Conservation (phyloP, 495 filamentous ascomycete species). For the Daldinia bambusicola region DNA sequence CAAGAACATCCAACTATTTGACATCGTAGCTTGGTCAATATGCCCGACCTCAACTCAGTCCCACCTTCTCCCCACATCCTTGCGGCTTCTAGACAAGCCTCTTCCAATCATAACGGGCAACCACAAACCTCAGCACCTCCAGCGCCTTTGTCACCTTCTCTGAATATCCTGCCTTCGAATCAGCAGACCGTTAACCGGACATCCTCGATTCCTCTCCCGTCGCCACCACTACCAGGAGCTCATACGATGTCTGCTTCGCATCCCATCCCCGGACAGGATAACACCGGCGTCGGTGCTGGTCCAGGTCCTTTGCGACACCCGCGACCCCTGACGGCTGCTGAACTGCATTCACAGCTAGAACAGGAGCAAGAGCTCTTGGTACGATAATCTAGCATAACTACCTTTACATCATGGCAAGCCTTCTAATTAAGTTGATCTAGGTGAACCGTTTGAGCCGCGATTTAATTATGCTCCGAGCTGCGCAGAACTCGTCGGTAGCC, state of each 20-base stretch:
- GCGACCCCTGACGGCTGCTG: constrained; percentile 83
- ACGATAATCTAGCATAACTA: constrained; percentile 44
- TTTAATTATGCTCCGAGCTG: constrained; percentile 77
- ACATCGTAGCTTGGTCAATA: constrained; percentile 29
- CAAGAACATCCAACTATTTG: constrained; percentile 7
- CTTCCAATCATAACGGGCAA: constrained; percentile 37
- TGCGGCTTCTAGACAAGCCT: constrained; percentile 48
- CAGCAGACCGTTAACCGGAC: constrained; percentile 60
- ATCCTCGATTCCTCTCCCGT: constrained; percentile 60
- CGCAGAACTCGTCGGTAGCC: constrained; percentile 81
- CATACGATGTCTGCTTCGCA: constrained; percentile 45
- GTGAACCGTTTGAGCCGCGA: constrained; percentile 93
- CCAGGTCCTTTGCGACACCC: constrained; percentile 83
- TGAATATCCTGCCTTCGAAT: constrained; percentile 65
- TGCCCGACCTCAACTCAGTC: constrained; percentile 70
- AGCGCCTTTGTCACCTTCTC: constrained; percentile 49
- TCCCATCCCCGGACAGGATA: constrained; percentile 56
- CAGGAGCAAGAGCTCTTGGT: constrained; percentile 96
- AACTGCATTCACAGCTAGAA: constrained; percentile 86
- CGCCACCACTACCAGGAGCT: constrained; percentile 60
- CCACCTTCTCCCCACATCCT: constrained; percentile 64
- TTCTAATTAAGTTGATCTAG: constrained; percentile 54
- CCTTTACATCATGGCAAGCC: background rate
- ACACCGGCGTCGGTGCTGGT: constrained; percentile 67
- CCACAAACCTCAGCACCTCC: constrained; percentile 45